A percentile compares a stretch with the other conserved stretches of the same genome.
phyloP scores from a whole-genome alignment of 345 rosid species.

The Ceriops decandra region DNA sequence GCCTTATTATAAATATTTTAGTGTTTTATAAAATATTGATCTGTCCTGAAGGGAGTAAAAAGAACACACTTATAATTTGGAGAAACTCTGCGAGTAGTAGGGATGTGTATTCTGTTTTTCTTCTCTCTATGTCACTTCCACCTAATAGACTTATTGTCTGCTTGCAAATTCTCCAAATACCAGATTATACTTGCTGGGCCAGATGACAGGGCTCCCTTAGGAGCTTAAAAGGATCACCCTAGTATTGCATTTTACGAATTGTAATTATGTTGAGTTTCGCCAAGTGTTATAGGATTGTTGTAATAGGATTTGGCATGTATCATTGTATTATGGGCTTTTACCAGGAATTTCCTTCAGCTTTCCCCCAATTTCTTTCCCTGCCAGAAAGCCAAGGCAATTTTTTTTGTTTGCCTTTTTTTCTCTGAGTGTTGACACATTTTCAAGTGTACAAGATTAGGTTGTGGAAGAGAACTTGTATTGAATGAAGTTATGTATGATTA shows the following conservation, averaged over 20 bases:
- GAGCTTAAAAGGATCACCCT: slow-evolving; percentile 18
- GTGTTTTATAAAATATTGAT: no score
- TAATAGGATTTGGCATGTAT: slow-evolving; percentile 22
- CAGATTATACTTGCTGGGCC: slow-evolving; percentile 66
- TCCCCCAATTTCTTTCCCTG: neutral
- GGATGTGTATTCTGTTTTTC: neutral
- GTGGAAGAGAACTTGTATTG: slow-evolving; percentile 6
- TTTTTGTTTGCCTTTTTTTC: slow-evolving; percentile 38
- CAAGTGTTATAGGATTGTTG: slow-evolving; percentile 39
- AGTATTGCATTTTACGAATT: slow-evolving; percentile 18
- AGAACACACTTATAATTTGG: no score
- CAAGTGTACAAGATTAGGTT: slow-evolving; percentile 1
- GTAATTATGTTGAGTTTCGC: slow-evolving; percentile 37
- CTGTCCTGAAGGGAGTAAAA: no score
- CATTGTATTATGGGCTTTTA: slow-evolving; percentile 22
- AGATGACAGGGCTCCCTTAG: slow-evolving; percentile 45
- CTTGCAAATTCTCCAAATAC: slow-evolving; percentile 13
- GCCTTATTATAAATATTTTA: no score
- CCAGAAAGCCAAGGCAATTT: slow-evolving; percentile 32
- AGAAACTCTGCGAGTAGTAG: no score
- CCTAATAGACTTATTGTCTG: neutral
- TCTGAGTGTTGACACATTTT: slow-evolving; percentile 25
- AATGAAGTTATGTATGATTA: slow-evolving; percentile 6
- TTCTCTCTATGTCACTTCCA: neutral
- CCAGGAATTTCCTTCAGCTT: slow-evolving; percentile 6